Base-by-base conservation (phyloP, 2,329 filamentous ascomycete genomes). In the Fusarium xyrophilum region DNA sequence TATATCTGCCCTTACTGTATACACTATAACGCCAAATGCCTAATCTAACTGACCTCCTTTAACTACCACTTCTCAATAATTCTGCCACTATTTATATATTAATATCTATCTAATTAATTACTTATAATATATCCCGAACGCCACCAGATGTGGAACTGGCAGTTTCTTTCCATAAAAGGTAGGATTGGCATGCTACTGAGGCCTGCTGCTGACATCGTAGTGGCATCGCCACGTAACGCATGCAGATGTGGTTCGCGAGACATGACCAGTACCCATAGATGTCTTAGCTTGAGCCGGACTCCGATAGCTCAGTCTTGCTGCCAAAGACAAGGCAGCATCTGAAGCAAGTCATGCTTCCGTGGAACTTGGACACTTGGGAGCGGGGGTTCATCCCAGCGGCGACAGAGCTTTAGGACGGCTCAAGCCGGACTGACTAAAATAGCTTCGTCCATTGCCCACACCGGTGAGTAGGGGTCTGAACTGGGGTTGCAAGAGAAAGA, bases 391-490 rank as follows among this genome's bases (percentile, higher is more conserved):
- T 33, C 25, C 36, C 27, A 28, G 36, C 32, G 59, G 36, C 6
- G 48, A 48, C 25, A 52, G 44, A 38, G 52, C 30, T 62, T 39
- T 39, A 27, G 33, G 67, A 58, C 58, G 44, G 65, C 60, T 32
- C 46, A 56, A 63, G 58, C 46, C 64, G 43, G 55, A 56, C 54
- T 59, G 64, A 72, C 32, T 53, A 58, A 65, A 52, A 51, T 63
- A 47, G 46, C 52, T 67, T 63, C 43, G 44, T 56, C 43, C 17
- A 21, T 64, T 60, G 56, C 51, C 70, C 72, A 73, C 72, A 74
- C 69, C 62, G 72, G 72, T 74, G 70, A 74, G 69, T 68, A 58
- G 43, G 52, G 59, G 59, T 59, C 35, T 48, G 47, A 68, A 53
- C 63, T 65, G 39, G 67, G 67, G 67, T 56, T 52, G 44, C 46